Evolutionary conservation across 352 stramenopile species (phyloP).

Genomic region (Phytophthora cryptogea): DNA sequence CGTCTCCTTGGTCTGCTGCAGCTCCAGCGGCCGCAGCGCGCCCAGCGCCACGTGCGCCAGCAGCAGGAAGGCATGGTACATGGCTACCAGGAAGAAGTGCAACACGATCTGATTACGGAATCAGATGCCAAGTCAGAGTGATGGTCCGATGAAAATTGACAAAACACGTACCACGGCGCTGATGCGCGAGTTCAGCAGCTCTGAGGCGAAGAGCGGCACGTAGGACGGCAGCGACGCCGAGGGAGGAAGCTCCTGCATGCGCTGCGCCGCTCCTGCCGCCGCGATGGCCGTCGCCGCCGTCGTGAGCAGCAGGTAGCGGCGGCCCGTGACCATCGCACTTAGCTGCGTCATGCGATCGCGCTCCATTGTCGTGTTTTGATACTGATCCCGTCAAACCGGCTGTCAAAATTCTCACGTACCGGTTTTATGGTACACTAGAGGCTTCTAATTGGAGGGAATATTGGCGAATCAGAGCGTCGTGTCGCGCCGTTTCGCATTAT

Average conservation of each 20-base stretch:
- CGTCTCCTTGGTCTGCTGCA: conserved; percentile 83
- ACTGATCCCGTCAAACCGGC: not conserved
- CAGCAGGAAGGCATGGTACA: conserved; percentile 69
- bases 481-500: conserved; percentile 1
- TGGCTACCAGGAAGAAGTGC: conserved; percentile 69
- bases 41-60: conserved; percentile 53
- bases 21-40: conserved; percentile 51
- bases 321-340: conserved; percentile 47
- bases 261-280: conserved; percentile 49
- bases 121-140: conserved; percentile 14
- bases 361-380: conserved; percentile 26
- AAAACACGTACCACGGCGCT: conserved; percentile 51
- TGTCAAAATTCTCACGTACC: conserved; percentile 15
- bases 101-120: conserved; percentile 55
- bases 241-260: conserved; percentile 26
- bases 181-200: conserved; percentile 62
- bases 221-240: conserved; percentile 14
- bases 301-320: conserved; percentile 71
- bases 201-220: conserved; percentile 33
- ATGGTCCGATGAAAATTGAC: conserved; percentile 14
- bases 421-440: not conserved
- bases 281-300: conserved; percentile 60
- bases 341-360: conserved; percentile 26
- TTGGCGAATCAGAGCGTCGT: not conserved
- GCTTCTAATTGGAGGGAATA: conserved; percentile 10